These are phyloP conservation scores for Zasmidium angulare DNA, from an alignment of 2,329 filamentous ascomycete species.

Conservation along the genomic window DNA sequence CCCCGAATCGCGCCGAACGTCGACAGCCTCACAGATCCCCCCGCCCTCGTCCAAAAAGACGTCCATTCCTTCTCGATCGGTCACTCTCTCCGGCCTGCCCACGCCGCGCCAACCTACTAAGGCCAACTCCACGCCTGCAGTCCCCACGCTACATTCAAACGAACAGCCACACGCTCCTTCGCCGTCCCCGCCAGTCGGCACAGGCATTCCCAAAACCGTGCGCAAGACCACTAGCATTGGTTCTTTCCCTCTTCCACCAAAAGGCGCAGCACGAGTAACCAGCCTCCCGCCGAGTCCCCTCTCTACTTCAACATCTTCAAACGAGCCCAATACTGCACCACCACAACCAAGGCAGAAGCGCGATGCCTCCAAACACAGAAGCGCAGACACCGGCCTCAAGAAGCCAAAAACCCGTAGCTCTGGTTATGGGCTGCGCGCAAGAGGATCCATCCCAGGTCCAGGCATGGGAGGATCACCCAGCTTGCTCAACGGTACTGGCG, in stretches of 20 bases:
- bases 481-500: constrained; percentile 74
- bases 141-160: constrained; percentile 51
- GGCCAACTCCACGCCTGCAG: constrained; percentile 54
- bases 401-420: constrained; percentile 31
- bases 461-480: constrained; percentile 59
- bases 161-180: constrained; percentile 34
- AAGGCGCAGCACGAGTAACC: constrained; percentile 56
- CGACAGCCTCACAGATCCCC: constrained; percentile 29
- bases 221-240: constrained; percentile 92
- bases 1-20: constrained; percentile 24
- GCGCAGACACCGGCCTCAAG: constrained; percentile 29
- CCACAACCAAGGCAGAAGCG: constrained; percentile 37
- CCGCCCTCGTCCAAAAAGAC: constrained; percentile 35
- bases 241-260: constrained; percentile 86
- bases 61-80: constrained; percentile 35
- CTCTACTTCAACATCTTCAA: constrained; percentile 48
- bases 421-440: constrained; percentile 51
- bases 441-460: constrained; percentile 43
- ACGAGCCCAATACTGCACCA: constrained; percentile 28
- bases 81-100: constrained; percentile 55
- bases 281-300: constrained; percentile 62
- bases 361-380: constrained; percentile 33
- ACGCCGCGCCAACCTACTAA: constrained; percentile 37
- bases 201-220: constrained; percentile 58
- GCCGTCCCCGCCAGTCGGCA: constrained; percentile 14